Evolutionary conservation across 805 yeast genomes (phyloP).

Genomic region (Cyberlindnera misumaiensis): DNA sequence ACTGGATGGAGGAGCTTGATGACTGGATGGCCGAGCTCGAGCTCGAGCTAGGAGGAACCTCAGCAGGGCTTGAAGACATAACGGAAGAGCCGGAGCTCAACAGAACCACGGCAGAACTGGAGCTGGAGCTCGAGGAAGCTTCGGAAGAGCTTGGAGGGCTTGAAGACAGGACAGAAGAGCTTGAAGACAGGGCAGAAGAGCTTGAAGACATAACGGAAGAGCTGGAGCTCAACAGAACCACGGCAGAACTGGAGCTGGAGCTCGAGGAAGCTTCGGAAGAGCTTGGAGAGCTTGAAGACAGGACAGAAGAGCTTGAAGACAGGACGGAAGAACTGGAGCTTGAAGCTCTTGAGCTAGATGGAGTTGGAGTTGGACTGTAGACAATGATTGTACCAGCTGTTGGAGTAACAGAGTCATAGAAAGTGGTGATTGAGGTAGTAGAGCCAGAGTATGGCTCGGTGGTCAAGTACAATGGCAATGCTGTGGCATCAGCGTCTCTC

Average conservation of each 20-base stretch:
- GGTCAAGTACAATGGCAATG: constrained; percentile 14
- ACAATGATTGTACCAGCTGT: constrained; percentile 17
- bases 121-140: background rate
- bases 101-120: constrained; percentile 3
- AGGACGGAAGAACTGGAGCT: constrained; percentile 1
- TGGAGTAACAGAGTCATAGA: constrained; percentile 6
- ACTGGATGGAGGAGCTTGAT: background rate
- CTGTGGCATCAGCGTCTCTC: constrained; percentile 18
- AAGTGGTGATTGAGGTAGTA: constrained; percentile 13
- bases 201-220: constrained; percentile 8
- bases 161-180: constrained; percentile 4
- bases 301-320: constrained; percentile 2
- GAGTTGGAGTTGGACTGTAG: constrained; percentile 10
- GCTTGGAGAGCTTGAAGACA: constrained; percentile 1
- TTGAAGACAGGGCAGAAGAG: constrained; percentile 6
- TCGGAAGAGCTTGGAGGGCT: background rate
- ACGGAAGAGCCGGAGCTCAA: constrained; percentile 2
- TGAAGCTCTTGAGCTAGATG: constrained; percentile 5
- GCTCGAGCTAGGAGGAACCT: background rate
- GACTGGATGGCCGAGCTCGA: constrained; percentile 1
- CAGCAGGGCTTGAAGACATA: background rate
- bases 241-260: constrained; percentile 2
- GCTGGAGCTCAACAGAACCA: constrained; percentile 2
- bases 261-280: constrained; percentile 3
- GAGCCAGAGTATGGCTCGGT: constrained; percentile 15